Evolutionary conservation across 2,329 filamentous ascomycete species (phyloP).

Genomic region (Trichoderma brevicompactum): DNA sequence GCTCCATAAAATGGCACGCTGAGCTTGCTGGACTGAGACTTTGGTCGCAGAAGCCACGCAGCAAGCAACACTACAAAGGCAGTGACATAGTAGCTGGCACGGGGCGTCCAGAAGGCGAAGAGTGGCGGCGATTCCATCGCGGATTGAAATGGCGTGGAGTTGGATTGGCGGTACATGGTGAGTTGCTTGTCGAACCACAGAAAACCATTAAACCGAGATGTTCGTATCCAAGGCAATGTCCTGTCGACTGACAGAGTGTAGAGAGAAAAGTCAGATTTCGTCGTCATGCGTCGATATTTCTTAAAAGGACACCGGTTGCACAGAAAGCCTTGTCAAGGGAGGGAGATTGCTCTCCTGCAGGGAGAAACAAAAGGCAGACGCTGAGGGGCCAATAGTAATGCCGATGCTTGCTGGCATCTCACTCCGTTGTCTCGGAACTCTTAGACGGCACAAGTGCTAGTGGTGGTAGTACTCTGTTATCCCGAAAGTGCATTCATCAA

Average conservation of each 20-base stretch:
- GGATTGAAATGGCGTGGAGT: background rate
- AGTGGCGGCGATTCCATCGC: background rate
- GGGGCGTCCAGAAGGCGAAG: slow-evolving; percentile 7
- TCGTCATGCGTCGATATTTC: background rate
- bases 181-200: background rate
- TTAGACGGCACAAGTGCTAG: background rate
- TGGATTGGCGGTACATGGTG: slow-evolving; percentile 19
- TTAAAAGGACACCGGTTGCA: background rate
- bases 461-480: background rate
- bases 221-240: background rate
- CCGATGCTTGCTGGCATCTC: background rate
- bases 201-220: background rate
- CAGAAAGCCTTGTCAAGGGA: background rate
- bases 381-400: background rate
- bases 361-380: slow-evolving; percentile 5
- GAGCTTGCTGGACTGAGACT: slow-evolving; percentile 34
- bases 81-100: slow-evolving; percentile 5
- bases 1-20: slow-evolving; percentile 54
- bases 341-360: background rate
- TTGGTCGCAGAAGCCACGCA: slow-evolving; percentile 14
- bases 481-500: background rate
- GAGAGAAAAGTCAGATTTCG: background rate
- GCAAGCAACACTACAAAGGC: slow-evolving; percentile 1
- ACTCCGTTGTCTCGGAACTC: background rate
- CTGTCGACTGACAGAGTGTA: background rate